These are phyloP conservation scores for Globisporangium cederbergense DNA, from an alignment of 352 stramenopile genomes.

Conservation along the genomic window DNA sequence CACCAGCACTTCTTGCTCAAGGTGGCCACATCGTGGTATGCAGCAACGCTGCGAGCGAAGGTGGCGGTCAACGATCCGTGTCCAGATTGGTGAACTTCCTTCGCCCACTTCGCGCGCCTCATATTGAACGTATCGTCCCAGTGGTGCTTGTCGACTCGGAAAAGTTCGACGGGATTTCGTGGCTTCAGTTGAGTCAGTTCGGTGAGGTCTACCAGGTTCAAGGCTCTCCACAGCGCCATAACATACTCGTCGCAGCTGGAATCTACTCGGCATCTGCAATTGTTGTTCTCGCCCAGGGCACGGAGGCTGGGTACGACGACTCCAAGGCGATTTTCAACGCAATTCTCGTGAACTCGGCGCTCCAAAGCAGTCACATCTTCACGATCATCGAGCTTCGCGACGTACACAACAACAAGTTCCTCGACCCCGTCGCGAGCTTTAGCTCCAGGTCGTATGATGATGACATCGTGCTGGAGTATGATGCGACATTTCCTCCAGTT, in stretches of 20 bases:
- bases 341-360: constrained; percentile 73
- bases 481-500: constrained; percentile 3
- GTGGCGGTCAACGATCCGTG: constrained; percentile 49
- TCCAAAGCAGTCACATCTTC: constrained; percentile 67
- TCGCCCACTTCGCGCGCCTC: constrained; percentile 60
- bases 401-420: constrained; percentile 80
- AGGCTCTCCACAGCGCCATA: constrained; percentile 70
- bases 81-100: constrained; percentile 75
- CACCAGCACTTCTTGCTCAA: constrained; percentile 31
- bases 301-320: constrained; percentile 68
- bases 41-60: constrained; percentile 70
- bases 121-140: constrained; percentile 60
- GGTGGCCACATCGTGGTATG: constrained; percentile 82
- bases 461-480: constrained; percentile 7
- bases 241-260: constrained; percentile 60
- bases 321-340: constrained; percentile 87
- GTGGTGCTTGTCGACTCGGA: constrained; percentile 77
- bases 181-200: constrained; percentile 64
- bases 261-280: constrained; percentile 82
- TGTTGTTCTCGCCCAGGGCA: constrained; percentile 77
- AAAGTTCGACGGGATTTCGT: constrained; percentile 61
- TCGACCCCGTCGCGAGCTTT: constrained; percentile 72
- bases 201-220: constrained; percentile 78
- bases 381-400: constrained; percentile 86
- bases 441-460: constrained; percentile 23